Conservation (phyloP, 108 stramenopile genomes). For the Cyclotella choctawhatcheeana region DNA sequence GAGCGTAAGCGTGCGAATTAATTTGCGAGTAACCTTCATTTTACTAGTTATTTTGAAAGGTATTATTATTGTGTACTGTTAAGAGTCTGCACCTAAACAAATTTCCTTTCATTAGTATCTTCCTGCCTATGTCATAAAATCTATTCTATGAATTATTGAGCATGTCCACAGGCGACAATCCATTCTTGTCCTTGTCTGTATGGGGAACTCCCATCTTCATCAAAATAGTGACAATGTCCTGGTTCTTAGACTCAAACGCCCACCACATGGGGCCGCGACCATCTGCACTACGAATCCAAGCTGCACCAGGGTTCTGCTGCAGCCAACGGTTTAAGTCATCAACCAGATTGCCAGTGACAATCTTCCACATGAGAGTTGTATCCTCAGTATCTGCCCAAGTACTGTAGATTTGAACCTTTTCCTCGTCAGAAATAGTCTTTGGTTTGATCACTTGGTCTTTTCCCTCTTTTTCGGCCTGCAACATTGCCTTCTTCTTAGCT, state of each 20-base stretch:
- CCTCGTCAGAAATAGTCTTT: constrained; percentile 45
- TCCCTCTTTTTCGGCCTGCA: constrained; percentile 39
- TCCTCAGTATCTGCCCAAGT: constrained; percentile 85
- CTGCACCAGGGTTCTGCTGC: constrained; percentile 73
- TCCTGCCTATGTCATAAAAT: too few relatives aligned
- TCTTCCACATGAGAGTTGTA: constrained; percentile 87
- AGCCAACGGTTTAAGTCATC: constrained; percentile 73
- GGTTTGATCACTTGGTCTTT: constrained; percentile 14
- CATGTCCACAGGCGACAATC: constrained; percentile 78
- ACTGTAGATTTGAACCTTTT: constrained; percentile 71
- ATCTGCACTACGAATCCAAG: constrained; percentile 83
- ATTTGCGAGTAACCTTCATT: too few relatives aligned
- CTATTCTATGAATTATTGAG: constrained; percentile 48
- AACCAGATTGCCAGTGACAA: constrained; percentile 65
- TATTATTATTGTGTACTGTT: too few relatives aligned
- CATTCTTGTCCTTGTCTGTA: constrained; percentile 80
- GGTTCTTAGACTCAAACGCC: constrained; percentile 84
- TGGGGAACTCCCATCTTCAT: constrained; percentile 83
- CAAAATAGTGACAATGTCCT: constrained; percentile 82
- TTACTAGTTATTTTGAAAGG: too few relatives aligned
- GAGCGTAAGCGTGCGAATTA: too few relatives aligned
- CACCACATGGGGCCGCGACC: constrained; percentile 92
- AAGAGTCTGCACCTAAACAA: too few relatives aligned
- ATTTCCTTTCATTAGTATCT: too few relatives aligned
- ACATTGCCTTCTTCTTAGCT: constrained; percentile 58